These are phyloP conservation scores for Cladochytrium replicatum DNA, from an alignment of 192 early-diverging fungal species.

Conservation along the genomic window DNA sequence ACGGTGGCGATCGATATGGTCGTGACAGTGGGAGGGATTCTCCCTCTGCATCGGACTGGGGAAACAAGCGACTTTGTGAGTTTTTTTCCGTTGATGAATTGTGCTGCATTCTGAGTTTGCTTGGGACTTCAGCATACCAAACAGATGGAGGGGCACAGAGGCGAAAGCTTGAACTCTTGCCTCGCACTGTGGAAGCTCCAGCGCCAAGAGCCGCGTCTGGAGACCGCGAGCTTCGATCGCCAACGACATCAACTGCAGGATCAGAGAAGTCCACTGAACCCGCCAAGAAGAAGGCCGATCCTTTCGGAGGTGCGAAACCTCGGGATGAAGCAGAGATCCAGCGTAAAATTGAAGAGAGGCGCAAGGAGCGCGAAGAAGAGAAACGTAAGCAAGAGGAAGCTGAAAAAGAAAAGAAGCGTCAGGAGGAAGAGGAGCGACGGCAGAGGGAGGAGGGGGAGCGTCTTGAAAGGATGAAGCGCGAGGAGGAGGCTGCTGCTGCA, in stretches of 20 bases:
- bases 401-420: slow-evolving; percentile 16
- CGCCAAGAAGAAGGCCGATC: slow-evolving; percentile 37
- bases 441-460: no score
- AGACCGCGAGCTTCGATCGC: slow-evolving; percentile 6
- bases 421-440: slow-evolving; percentile 20
- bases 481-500: not conserved
- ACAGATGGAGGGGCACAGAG: slow-evolving; percentile 21
- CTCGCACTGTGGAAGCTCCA: slow-evolving; percentile 19
- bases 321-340: slow-evolving; percentile 43
- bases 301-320: slow-evolving; percentile 42
- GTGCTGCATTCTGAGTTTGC: not conserved
- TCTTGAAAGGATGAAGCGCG: no score
- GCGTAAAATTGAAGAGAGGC: slow-evolving; percentile 40
- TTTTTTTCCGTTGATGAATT: not conserved
- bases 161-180: slow-evolving; percentile 29
- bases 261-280: slow-evolving; percentile 11
- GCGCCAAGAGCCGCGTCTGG: not conserved
- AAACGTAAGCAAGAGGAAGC: slow-evolving; percentile 20
- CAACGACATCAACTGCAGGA: not conserved
- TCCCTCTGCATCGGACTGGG: not conserved
- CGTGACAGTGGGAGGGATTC: slow-evolving; percentile 4
- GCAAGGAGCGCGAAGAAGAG: slow-evolving; percentile 29
- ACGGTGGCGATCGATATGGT: slow-evolving; percentile 10
- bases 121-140: no score
- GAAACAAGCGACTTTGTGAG: not conserved